A percentile compares a stretch with the other conserved stretches of the same genome.
phyloP scores from a whole-genome alignment of 768 basidiomycete genomes.

The Psilocybe cyanescens region DNA sequence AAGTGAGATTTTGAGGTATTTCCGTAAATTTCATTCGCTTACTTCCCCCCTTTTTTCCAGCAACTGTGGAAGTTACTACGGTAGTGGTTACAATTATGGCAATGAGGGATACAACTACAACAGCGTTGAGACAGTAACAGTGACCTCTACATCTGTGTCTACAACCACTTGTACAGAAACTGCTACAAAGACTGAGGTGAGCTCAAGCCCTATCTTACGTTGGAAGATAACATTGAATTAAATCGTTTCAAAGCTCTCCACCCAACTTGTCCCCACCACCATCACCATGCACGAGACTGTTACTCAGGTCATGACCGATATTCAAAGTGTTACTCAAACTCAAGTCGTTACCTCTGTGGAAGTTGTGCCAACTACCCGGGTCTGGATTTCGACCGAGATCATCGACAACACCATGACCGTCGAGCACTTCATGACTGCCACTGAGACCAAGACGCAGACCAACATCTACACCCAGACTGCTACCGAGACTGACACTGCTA shows the following conservation, averaged over 20 bases:
- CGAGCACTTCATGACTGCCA: conserved; percentile 65
- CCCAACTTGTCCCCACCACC: conserved; percentile 42
- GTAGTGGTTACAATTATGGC: conserved; percentile 14
- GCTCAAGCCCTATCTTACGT: neutral
- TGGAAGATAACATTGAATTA: neutral
- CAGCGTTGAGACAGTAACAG: conserved; percentile 23
- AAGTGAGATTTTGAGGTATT: conserved; percentile 17
- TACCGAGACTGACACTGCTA: conserved; percentile 51
- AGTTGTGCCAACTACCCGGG: conserved; percentile 63
- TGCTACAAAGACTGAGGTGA: conserved; percentile 16
- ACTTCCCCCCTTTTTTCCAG: conserved; percentile 11
- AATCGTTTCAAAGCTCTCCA: neutral
- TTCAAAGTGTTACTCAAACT: conserved; percentile 38
- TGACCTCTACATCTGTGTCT: conserved; percentile 3
- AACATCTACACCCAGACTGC: conserved; percentile 56
- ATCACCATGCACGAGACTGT: conserved; percentile 46
- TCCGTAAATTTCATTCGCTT: neutral
- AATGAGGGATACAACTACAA: conserved; percentile 13
- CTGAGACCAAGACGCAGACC: conserved; percentile 60
- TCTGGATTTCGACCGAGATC: conserved; percentile 70
- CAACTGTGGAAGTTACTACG: conserved; percentile 16
- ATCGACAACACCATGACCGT: conserved; percentile 59
- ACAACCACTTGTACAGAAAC: neutral
- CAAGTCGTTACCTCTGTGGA: conserved; percentile 54
- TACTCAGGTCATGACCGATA: conserved; percentile 42